Base-by-base conservation (phyloP, 108 stramenopile genomes). In the Discostella pseudostelligera region DNA sequence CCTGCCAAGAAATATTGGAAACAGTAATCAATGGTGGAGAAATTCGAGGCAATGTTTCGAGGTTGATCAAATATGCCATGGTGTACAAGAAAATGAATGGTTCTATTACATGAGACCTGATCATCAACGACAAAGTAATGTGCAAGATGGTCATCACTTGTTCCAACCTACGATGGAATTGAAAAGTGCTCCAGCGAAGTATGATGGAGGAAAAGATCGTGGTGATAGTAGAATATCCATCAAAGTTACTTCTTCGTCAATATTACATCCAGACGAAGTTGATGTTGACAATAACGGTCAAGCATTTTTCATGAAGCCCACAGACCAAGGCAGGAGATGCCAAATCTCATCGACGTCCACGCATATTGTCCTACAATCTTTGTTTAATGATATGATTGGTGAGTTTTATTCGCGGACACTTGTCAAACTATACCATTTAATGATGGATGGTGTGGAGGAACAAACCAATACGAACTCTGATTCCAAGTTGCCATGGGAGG, bases 351-450 rank as follows among this genome's bases (percentile, higher is more conserved):
- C 58, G 6, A 54, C 72, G 7, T 46, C 49, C 13, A 79, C 65
- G 4, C 83, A 84, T 46, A 57, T 84, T 3, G 57, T 75, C 10
- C 53, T 84, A 12, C 78, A 81, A 53, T 75, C 66, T 10, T 7
- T 67, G 20, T 80, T 78, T 47, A 82, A 79, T 70, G 66, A 70
- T 28, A 84, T 84, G 83, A 60, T 84, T 24, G 83, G 83, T 0
- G 83, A 84, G 29, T 84, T 84, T 42, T 84, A 84, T 51, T 35
- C 76, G 4, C 32, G 76, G 11, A 61, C 76, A 1, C 49, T 78
- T 20, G 20, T 78, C 8, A 37, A 39, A 25, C 43, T 78, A 8
- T 47, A 66, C 55, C 45, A 37, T 29, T 48, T 66, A 11, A 78
- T 78, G 76, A 61, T 43, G 55, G 5, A 56, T 11, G 28, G 43